phyloP scores from a whole-genome alignment of 768 basidiomycete species.

The Naganishia antarctica region DNA sequence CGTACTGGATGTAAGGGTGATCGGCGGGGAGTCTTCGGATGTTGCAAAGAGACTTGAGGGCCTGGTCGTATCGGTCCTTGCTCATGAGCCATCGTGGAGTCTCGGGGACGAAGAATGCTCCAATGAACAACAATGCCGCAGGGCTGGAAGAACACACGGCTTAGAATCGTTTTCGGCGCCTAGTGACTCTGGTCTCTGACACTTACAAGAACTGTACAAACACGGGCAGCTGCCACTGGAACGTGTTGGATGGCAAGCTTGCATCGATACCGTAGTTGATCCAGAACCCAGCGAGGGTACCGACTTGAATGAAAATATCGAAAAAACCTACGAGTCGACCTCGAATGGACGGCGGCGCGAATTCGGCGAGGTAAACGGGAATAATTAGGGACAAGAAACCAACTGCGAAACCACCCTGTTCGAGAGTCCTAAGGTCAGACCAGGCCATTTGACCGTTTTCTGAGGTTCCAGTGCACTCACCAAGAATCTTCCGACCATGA shows the following conservation, averaged over 20 bases:
- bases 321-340: conserved; percentile 37
- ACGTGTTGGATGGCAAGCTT: conserved; percentile 26
- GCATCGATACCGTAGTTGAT: conserved; percentile 37
- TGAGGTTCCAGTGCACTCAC: background rate
- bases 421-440: conserved; percentile 21
- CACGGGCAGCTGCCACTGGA: conserved; percentile 32
- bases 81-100: conserved; percentile 36
- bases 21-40: conserved; percentile 40
- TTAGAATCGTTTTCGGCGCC: too few relatives aligned
- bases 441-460: background rate
- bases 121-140: conserved; percentile 30
- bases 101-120: conserved; percentile 32
- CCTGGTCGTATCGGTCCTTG: conserved; percentile 33
- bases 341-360: conserved; percentile 35
- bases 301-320: conserved; percentile 36
- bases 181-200: too few relatives aligned
- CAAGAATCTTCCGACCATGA: conserved; percentile 24
- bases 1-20: conserved; percentile 38
- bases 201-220: conserved; percentile 31
- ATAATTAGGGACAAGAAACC: conserved; percentile 35
- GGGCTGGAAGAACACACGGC: conserved; percentile 26
- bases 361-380: conserved; percentile 37
- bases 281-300: conserved; percentile 37
- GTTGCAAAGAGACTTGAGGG: conserved; percentile 36
- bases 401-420: conserved; percentile 35